Evolutionary conservation across 306 rosid genomes (phyloP).

Genomic region (Sophora flavescens): DNA sequence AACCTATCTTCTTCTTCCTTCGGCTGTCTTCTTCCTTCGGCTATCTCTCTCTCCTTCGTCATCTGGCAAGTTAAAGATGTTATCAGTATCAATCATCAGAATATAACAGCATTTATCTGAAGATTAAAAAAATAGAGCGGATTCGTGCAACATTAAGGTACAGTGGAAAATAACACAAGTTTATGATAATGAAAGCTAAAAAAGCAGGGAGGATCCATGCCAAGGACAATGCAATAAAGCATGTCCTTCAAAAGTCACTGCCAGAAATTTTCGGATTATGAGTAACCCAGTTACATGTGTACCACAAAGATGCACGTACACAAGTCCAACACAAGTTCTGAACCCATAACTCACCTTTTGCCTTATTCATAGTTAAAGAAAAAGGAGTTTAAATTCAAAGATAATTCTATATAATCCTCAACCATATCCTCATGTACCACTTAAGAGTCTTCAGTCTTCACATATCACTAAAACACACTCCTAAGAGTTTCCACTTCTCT

Average conservation of each 20-base stretch:
- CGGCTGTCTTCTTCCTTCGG: too few relatives aligned
- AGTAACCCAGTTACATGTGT: not conserved
- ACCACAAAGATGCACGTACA: not conserved
- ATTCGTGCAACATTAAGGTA: slow-evolving; percentile 21
- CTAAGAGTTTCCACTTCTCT: slow-evolving; percentile 24
- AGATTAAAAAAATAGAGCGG: not conserved
- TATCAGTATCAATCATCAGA: slow-evolving; percentile 26
- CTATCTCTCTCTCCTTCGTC: too few relatives aligned
- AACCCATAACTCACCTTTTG: too few relatives aligned
- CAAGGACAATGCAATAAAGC: slow-evolving; percentile 18
- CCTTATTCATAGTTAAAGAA: too few relatives aligned
- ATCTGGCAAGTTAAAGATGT: slow-evolving; percentile 55
- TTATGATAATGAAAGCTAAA: not conserved
- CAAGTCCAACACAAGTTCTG: not conserved
- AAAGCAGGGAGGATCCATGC: not conserved
- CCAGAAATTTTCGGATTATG: not conserved
- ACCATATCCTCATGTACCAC: slow-evolving; percentile 17
- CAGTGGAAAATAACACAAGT: not conserved
- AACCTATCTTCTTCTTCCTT: too few relatives aligned
- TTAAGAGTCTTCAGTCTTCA: slow-evolving; percentile 31
- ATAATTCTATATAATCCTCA: slow-evolving; percentile 7
- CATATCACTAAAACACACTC: not conserved
- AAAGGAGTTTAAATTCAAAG: slow-evolving; percentile 17
- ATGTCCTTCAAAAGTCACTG: slow-evolving; percentile 16
- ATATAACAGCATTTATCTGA: slow-evolving; percentile 3